phyloP scores from a whole-genome alignment of 352 stramenopile species.

The Phytopythium helicoides region DNA sequence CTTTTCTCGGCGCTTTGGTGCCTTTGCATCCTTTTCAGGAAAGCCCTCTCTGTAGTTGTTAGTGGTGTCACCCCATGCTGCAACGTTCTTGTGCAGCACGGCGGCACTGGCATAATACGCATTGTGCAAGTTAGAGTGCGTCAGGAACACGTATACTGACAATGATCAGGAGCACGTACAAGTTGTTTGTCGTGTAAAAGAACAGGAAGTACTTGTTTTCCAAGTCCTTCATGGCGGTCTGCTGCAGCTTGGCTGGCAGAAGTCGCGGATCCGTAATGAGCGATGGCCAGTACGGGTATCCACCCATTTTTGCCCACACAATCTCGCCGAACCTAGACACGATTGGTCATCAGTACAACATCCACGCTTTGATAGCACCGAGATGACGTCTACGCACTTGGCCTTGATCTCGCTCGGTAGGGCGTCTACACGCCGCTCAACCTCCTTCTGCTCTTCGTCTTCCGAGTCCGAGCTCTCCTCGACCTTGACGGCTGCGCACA shows the following conservation, averaged over 20 bases:
- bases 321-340: conserved; percentile 63
- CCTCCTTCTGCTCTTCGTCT: conserved; percentile 33
- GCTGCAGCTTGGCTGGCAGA: conserved; percentile 43
- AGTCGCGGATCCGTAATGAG: conserved; percentile 65
- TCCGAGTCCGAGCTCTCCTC: conserved; percentile 29
- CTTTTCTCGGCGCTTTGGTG: conserved; percentile 59
- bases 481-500: conserved; percentile 11
- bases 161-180: conserved; percentile 38
- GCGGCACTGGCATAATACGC: conserved; percentile 29
- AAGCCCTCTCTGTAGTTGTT: conserved; percentile 58
- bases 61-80: conserved; percentile 70
- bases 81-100: conserved; percentile 64
- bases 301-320: conserved; percentile 80
- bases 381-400: conserved; percentile 27
- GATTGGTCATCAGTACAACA: background rate
- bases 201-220: conserved; percentile 73
- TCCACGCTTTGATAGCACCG: background rate
- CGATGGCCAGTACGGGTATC: conserved; percentile 82
- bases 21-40: conserved; percentile 69
- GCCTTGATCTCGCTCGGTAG: conserved; percentile 55
- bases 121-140: background rate
- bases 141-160: background rate
- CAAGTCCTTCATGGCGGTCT: conserved; percentile 45
- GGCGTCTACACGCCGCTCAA: conserved; percentile 34
- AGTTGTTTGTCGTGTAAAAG: conserved; percentile 80